Conservation (phyloP, 2,329 filamentous ascomycete species). For the Chaetomiaceae sp. region DNA sequence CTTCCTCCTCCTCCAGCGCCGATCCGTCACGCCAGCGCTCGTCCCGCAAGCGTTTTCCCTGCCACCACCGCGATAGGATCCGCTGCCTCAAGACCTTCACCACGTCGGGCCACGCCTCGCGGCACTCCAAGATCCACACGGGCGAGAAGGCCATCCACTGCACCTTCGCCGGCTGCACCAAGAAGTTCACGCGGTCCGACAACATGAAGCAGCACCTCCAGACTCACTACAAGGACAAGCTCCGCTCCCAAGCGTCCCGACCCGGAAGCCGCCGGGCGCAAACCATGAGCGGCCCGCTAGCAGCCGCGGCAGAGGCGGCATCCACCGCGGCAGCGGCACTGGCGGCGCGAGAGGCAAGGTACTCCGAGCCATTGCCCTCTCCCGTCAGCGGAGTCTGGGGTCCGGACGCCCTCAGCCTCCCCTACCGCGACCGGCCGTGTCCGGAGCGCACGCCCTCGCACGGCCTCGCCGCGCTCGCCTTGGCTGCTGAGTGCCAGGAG, state of each 20-base stretch:
- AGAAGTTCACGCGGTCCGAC: constrained; percentile 76
- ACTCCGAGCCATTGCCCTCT: constrained; percentile 24
- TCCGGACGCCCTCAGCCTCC: not conserved
- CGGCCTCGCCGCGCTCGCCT: constrained; percentile 51
- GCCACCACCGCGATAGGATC: constrained; percentile 65
- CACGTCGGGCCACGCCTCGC: constrained; percentile 78
- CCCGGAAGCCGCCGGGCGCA: no score
- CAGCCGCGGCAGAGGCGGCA: not conserved
- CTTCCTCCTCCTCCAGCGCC: constrained; percentile 34
- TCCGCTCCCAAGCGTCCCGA: constrained; percentile 36
- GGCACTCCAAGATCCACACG: constrained; percentile 80
- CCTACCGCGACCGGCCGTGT: not conserved
- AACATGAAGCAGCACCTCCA: constrained; percentile 85
- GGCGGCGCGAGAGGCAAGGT: no score
- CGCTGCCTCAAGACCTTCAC: constrained; percentile 77
- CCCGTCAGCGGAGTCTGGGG: constrained; percentile 22
- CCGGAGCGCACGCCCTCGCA: constrained; percentile 37
- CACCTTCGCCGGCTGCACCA: constrained; percentile 65
- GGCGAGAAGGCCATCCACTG: constrained; percentile 72
- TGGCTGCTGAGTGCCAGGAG: constrained; percentile 51
- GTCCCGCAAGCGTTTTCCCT: constrained; percentile 65
- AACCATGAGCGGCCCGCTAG: no score
- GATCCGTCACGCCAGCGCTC: constrained; percentile 30
- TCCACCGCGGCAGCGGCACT: constrained; percentile 13
- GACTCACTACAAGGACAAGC: constrained; percentile 66